phyloP scores from a whole-genome alignment of 345 rosid species.

The Lagerstroemia speciosa region DNA sequence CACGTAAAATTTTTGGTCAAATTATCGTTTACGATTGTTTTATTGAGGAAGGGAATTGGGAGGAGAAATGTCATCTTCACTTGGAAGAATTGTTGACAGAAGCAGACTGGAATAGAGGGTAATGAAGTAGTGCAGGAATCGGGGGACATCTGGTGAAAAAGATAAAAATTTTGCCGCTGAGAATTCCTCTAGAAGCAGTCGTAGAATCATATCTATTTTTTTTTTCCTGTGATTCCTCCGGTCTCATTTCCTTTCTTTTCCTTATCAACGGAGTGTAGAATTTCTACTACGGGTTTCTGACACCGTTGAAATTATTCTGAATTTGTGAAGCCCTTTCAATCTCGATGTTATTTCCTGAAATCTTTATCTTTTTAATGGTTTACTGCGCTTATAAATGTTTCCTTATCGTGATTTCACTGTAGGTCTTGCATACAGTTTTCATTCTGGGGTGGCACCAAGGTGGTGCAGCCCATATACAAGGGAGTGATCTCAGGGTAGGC shows the following conservation, averaged over 20 bases:
- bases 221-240: no score
- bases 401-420: background rate
- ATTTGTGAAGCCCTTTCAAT: background rate
- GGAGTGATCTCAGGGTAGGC: background rate
- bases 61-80: background rate
- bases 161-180: background rate
- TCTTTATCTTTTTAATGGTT: background rate
- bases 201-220: background rate
- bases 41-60: background rate
- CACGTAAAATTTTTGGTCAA: background rate
- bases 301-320: background rate
- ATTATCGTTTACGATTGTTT: background rate
- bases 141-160: background rate
- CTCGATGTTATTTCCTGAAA: background rate
- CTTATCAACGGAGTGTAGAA: background rate
- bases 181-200: background rate
- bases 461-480: background rate
- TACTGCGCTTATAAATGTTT: background rate
- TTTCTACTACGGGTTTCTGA: background rate
- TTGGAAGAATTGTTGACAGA: background rate
- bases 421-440: background rate
- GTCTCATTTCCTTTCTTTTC: background rate
- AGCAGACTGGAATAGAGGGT: no score
- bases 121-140: background rate
- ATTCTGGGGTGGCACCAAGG: background rate